These are phyloP conservation scores for Trichophyton verrucosum DNA, from an alignment of 2,329 filamentous ascomycete species.

Conservation along the genomic window DNA sequence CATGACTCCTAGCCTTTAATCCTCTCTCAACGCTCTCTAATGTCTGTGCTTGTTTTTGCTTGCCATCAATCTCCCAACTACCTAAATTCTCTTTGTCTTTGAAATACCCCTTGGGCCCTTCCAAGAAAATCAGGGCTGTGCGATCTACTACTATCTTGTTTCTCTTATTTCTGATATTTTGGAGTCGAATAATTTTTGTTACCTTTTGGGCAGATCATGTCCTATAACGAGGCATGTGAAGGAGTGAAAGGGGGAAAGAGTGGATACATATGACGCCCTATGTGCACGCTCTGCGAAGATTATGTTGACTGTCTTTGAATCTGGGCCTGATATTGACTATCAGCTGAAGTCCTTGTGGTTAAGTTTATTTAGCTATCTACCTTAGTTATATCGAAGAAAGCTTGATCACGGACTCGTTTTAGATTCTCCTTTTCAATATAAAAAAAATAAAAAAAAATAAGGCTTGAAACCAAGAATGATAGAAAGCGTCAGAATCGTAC, in stretches of 20 bases:
- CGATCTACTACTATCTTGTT: background rate
- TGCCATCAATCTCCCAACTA: background rate
- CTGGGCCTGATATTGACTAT: background rate
- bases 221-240: background rate
- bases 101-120: background rate
- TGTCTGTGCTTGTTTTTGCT: no score
- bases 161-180: no score
- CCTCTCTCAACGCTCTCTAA: background rate
- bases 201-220: background rate
- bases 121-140: background rate
- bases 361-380: background rate
- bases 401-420: background rate
- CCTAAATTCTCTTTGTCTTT: background rate
- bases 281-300: background rate
- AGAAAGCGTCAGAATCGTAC: no score
- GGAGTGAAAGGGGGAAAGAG: background rate
- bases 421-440: background rate
- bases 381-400: background rate
- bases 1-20: background rate
- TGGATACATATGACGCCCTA: background rate
- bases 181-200: background rate
- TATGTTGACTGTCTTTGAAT: background rate
- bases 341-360: background rate
- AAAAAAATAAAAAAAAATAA: no score
- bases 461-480: no score